Percentiles rank a stretch among this genome's conserved stretches.
phyloP scores from a whole-genome alignment of 2,329 filamentous ascomycete genomes.

The Phyllosticta citrichinensis region DNA sequence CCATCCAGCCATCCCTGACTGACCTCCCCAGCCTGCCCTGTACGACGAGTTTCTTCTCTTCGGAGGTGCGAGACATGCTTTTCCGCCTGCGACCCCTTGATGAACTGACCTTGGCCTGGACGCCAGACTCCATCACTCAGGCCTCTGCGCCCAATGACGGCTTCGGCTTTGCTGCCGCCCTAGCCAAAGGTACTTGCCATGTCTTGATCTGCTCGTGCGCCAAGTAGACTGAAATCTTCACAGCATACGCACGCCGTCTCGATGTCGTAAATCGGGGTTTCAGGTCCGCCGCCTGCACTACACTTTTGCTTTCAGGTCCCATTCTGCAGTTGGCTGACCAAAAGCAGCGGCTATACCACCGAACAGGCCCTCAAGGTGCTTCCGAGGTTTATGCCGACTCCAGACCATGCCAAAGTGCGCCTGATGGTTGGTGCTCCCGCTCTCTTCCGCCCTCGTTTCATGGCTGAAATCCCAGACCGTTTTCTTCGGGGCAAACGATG shows the following conservation, averaged over 20 bases:
- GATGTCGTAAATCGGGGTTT: constrained; percentile 87
- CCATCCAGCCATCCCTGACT: neutral
- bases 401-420: constrained; percentile 50
- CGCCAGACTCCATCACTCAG: constrained; percentile 65
- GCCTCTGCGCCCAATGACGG: constrained; percentile 51
- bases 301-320: neutral
- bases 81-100: neutral
- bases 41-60: constrained; percentile 57
- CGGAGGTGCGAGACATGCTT: constrained; percentile 42
- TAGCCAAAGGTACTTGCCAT: constrained; percentile 53
- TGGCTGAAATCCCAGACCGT: constrained; percentile 46
- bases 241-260: constrained; percentile 64
- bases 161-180: constrained; percentile 63
- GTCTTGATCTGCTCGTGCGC: no score
- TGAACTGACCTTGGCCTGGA: neutral
- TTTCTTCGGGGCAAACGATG: constrained; percentile 87
- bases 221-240: constrained; percentile 4
- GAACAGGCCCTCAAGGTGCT: constrained; percentile 61
- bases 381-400: constrained; percentile 59
- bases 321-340: neutral
- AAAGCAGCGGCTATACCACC: constrained; percentile 65
- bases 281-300: constrained; percentile 32
- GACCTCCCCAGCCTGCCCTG: constrained; percentile 8
- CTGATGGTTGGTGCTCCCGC: constrained; percentile 45
- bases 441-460: neutral